Percentiles rank a stretch among this genome's conserved stretches.
phyloP scores from a whole-genome alignment of 352 stramenopile genomes.

The Phytophthora multivora region DNA sequence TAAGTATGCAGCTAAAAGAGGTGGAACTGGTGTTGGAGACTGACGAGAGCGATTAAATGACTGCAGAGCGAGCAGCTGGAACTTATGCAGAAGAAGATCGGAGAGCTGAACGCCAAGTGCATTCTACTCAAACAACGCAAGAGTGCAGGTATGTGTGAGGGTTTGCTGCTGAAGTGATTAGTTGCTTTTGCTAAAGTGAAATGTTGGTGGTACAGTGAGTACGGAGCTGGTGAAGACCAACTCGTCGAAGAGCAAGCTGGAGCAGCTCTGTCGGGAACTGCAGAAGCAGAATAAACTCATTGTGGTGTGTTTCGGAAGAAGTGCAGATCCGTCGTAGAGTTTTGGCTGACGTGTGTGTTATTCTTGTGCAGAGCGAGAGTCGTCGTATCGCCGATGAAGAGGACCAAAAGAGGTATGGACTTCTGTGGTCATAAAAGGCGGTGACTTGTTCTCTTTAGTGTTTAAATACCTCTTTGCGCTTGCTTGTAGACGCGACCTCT shows the following conservation, averaged over 20 bases:
- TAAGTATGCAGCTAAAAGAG: conserved; percentile 21
- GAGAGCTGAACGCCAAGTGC: conserved; percentile 80
- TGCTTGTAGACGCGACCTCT: conserved; percentile 63
- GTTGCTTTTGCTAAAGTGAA: neutral
- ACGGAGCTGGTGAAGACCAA: conserved; percentile 70
- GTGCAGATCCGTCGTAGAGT: neutral
- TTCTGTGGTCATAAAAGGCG: neutral
- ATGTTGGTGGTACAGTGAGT: conserved; percentile 42
- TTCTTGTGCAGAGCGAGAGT: conserved; percentile 57
- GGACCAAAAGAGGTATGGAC: conserved; percentile 70
- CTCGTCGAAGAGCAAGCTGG: conserved; percentile 74
- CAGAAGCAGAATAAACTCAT: conserved; percentile 91
- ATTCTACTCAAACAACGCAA: conserved; percentile 83
- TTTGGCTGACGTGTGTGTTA: conserved; percentile 1
- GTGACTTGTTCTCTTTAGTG: neutral
- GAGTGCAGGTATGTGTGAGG: conserved; percentile 39
- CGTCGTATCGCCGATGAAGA: conserved; percentile 86
- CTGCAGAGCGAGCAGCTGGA: conserved; percentile 58
- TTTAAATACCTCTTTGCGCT: neutral
- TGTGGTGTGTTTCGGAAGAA: conserved; percentile 40
- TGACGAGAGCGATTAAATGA: neutral
- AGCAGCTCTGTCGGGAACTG: conserved; percentile 84
- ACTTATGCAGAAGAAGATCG: conserved; percentile 82
- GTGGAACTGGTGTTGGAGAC: neutral
- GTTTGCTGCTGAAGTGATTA: neutral